These are phyloP conservation scores for Komagataella ulmi DNA, from an alignment of 805 yeast species.

Conservation along the genomic window DNA sequence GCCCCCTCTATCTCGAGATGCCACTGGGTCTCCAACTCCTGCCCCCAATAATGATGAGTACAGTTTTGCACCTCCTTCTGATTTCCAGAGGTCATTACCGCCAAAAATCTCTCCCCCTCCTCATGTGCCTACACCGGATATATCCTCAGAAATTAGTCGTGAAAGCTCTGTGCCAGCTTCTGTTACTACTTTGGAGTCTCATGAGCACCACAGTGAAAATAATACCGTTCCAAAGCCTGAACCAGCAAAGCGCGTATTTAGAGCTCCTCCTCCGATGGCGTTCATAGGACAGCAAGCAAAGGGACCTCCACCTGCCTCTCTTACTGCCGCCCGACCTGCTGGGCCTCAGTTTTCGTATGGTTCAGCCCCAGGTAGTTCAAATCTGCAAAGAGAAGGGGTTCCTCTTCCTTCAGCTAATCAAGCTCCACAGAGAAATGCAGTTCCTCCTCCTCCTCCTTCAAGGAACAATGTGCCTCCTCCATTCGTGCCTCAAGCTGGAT, in stretches of 20 bases:
- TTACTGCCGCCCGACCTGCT: not conserved
- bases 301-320: not conserved
- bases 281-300: conserved; percentile 4
- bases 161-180: conserved; percentile 5
- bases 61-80: conserved; percentile 11
- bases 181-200: conserved; percentile 3
- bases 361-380: not conserved
- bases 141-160: conserved; percentile 4
- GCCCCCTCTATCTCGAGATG: conserved; percentile 15
- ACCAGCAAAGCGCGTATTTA: conserved; percentile 15
- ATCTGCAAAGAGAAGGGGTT: conserved; percentile 1
- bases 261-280: conserved; percentile 20
- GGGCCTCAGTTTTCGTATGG: not conserved
- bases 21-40: conserved; percentile 27
- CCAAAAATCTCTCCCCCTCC: conserved; percentile 1
- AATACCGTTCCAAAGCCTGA: not conserved
- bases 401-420: not conserved
- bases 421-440: conserved; percentile 2
- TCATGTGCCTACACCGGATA: conserved; percentile 3
- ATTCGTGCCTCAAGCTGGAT: conserved; percentile 1
- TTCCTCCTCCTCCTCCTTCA: conserved; percentile 17
- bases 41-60: conserved; percentile 8
- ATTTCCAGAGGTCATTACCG: conserved; percentile 7
- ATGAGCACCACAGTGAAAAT: not conserved
- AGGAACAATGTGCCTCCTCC: conserved; percentile 10